Percentiles rank a stretch among this genome's conserved stretches.
These are phyloP conservation scores for Articulospora tetracladia DNA, from an alignment of 495 filamentous ascomycete species.

Conservation along the genomic window DNA sequence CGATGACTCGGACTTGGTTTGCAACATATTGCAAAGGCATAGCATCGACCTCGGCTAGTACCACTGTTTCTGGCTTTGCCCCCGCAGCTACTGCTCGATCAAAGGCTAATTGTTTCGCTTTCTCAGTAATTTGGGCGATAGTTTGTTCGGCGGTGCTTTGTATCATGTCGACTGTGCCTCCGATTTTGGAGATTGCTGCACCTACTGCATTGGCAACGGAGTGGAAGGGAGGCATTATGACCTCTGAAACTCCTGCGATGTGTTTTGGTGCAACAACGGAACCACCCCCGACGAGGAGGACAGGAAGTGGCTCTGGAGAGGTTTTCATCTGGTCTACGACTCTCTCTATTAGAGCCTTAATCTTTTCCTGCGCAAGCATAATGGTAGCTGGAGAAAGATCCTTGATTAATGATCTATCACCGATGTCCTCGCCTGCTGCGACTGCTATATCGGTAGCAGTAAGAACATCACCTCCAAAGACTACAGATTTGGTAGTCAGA, in stretches of 20 bases:
- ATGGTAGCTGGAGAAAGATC: slow-evolving; percentile 6
- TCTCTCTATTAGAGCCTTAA: slow-evolving; percentile 36
- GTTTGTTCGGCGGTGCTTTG: slow-evolving; percentile 33
- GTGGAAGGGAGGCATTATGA: slow-evolving; percentile 32
- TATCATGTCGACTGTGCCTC: slow-evolving; percentile 43
- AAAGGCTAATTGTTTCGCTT: slow-evolving; percentile 35
- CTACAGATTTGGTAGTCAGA: slow-evolving; percentile 40
- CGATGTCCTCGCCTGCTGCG: slow-evolving; percentile 29
- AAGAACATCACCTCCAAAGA: slow-evolving; percentile 45
- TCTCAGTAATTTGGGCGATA: slow-evolving; percentile 31
- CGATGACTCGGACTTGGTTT: slow-evolving; percentile 22
- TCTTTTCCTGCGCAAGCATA: slow-evolving; percentile 21
- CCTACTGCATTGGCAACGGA: slow-evolving; percentile 55
- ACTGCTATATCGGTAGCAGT: slow-evolving; percentile 50
- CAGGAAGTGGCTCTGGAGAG: slow-evolving; percentile 38
- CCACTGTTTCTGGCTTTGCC: slow-evolving; percentile 33
- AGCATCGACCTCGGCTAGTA: slow-evolving; percentile 41
- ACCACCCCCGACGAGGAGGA: slow-evolving; percentile 42
- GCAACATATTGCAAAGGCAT: slow-evolving; percentile 35
- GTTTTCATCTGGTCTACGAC: slow-evolving; percentile 48
- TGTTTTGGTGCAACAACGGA: slow-evolving; percentile 31
- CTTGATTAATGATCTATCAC: slow-evolving; percentile 20
- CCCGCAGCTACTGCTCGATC: slow-evolving; percentile 40
- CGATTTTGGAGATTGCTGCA: slow-evolving; percentile 50
- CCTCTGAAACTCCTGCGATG: slow-evolving; percentile 30